phyloP scores from a whole-genome alignment of 176 grass and related monocot genomes.

The Phoenix roebelenii region DNA sequence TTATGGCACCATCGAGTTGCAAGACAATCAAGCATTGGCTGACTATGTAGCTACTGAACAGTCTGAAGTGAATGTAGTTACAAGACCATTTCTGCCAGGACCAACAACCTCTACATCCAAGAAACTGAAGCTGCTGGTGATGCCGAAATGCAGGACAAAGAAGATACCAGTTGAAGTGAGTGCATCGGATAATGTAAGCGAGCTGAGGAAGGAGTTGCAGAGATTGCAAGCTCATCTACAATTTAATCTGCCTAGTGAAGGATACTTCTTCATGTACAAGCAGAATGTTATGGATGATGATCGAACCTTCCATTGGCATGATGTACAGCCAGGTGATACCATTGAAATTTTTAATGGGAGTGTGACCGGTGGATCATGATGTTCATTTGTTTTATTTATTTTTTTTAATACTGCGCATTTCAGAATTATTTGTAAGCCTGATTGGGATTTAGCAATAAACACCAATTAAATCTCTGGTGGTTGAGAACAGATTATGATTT shows the following conservation, averaged over 20 bases:
- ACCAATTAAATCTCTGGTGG: too few relatives aligned
- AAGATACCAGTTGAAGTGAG: conserved; percentile 30
- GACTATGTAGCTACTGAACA: conserved; percentile 13
- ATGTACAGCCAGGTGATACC: conserved; percentile 42
- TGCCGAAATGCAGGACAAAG: conserved; percentile 12
- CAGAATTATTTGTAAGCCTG: too few relatives aligned
- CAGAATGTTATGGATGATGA: conserved; percentile 64
- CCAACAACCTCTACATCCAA: too few relatives aligned
- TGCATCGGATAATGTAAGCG: conserved; percentile 17
- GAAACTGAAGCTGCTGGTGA: conserved; percentile 20
- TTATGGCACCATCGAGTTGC: conserved; percentile 28
- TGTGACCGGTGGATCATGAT: conserved; percentile 21
- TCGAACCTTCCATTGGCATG: conserved; percentile 48
- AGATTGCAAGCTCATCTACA: background rate
- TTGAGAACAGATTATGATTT: too few relatives aligned
- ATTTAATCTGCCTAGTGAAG: conserved; percentile 4
- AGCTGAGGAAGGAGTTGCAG: conserved; percentile 33
- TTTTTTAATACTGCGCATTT: too few relatives aligned
- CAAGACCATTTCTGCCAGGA: too few relatives aligned
- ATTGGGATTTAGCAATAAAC: too few relatives aligned
- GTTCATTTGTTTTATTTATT: too few relatives aligned
- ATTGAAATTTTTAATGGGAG: conserved; percentile 48
- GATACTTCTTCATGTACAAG: conserved; percentile 55
- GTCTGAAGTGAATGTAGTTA: conserved; percentile 18
- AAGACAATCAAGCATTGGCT: conserved; percentile 18